Evolutionary conservation across 192 early-diverging fungal genomes (phyloP).

Genomic region (Chytriomyces sp.): DNA sequence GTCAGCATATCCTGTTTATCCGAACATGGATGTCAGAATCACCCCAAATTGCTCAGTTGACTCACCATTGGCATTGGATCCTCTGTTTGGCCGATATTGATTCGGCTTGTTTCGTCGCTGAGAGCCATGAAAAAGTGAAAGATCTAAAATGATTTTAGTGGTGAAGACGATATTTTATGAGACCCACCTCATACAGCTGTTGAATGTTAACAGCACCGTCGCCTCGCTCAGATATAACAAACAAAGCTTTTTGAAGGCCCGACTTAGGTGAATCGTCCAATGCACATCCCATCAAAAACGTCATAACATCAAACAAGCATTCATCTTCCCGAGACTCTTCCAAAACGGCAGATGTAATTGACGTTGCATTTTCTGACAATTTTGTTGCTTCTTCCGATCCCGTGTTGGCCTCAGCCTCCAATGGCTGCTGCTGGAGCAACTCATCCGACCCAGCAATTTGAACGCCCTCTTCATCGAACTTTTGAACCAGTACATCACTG

Average conservation of each 20-base stretch:
- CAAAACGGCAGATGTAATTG: too few species aligned
- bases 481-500: too few species aligned
- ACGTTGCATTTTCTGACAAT: too few species aligned
- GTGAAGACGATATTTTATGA: neutral
- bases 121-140: conserved; percentile 38
- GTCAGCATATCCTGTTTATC: conserved; percentile 33
- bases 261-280: conserved; percentile 43
- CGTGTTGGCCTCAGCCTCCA: neutral
- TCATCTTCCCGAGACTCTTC: conserved; percentile 13
- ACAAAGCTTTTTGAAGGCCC: conserved; percentile 53
- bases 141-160: conserved; percentile 17
- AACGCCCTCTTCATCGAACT: neutral
- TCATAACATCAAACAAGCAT: conserved; percentile 36
- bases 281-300: conserved; percentile 43
- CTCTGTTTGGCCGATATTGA: conserved; percentile 33
- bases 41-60: neutral
- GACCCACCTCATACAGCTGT: conserved; percentile 47
- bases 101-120: conserved; percentile 46
- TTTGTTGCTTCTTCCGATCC: neutral
- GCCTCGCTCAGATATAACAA: conserved; percentile 32
- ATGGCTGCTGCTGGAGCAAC: too few species aligned
- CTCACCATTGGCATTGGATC: conserved; percentile 53
- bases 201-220: conserved; percentile 39
- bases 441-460: conserved; percentile 14
- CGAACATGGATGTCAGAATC: neutral